Base-by-base conservation (phyloP, 2,329 filamentous ascomycete species). In the Aspergillus neotritici region DNA sequence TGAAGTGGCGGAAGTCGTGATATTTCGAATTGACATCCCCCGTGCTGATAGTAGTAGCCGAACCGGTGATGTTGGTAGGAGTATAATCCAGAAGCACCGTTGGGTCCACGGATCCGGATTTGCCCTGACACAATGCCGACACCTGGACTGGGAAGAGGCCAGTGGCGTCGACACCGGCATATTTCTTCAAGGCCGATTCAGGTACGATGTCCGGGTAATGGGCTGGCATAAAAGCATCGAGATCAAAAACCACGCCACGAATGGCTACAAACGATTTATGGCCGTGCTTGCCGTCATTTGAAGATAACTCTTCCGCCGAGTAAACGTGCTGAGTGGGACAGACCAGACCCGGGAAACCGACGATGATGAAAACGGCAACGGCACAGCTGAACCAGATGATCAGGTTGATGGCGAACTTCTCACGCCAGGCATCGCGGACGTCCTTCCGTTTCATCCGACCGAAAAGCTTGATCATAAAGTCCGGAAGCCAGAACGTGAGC, bases 401-500 rank as follows among this genome's bases (percentile, higher is more conserved):
- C 65, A 98, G 76, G 73, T 98, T 98, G 76, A 98, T 98, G 41
- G 93, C 91, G 46, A 98, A 66, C 75, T 98, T 98, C 66, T 98
- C 93, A 61, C 93, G 79, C 93, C 93, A 98, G 1, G 93, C 93
- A 63, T 86, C 77, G 16, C 90, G 86, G 7, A 98, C 82, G 64
- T 98, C 93, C 63, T 94, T 94, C 48, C 93, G 86, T 47, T 85
- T 79, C 84, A 96, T 96, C 40, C 86, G 78, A 15, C 91, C 91
- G 32, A 94, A 48, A 56, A 75, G 74, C 41, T 81, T 79, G 62
- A 97, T 86, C 34, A 84, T 58, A 55, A 95, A 86, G 62, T 96
- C 90, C 4, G 93, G 93, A 35, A 95, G 72, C 54, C 83, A 88
- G 74, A 82, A 98, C 3, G 93, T 98, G 48, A 98, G 70, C 28